Evolutionary conservation across 352 stramenopile genomes (phyloP).

Genomic region (Pythium aristosporum): DNA sequence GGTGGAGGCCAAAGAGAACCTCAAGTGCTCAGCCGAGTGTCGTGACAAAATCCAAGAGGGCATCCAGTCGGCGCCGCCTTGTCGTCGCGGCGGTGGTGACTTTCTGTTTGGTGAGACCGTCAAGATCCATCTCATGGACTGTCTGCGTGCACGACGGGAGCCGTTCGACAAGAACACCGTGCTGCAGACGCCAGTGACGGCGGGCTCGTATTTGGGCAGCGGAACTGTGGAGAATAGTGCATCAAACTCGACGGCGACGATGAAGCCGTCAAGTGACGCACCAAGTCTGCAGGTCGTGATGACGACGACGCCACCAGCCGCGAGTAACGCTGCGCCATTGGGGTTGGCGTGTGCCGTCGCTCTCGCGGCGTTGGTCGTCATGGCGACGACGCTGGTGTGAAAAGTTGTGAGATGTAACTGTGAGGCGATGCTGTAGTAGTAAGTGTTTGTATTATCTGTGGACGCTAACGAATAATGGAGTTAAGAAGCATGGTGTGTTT

Average conservation of each 20-base stretch:
- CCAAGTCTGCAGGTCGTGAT: not conserved
- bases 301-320: not conserved
- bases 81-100: not conserved
- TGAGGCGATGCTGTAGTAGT: no score
- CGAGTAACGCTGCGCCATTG: not conserved
- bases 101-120: slow-evolving; percentile 6
- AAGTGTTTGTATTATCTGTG: no score
- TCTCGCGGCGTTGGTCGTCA: not conserved
- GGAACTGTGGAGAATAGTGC: not conserved
- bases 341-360: not conserved
- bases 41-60: slow-evolving; percentile 9
- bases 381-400: no score
- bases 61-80: not conserved
- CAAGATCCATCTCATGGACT: slow-evolving; percentile 3
- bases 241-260: not conserved
- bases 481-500: no score
- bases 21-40: slow-evolving; percentile 1
- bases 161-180: slow-evolving; percentile 3
- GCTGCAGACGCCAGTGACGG: slow-evolving; percentile 1
- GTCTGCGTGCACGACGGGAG: not conserved
- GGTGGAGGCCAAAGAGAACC: not conserved
- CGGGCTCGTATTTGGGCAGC: not conserved
- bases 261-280: not conserved
- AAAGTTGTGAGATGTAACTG: no score
- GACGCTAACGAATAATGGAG: no score